Evolutionary conservation across 495 filamentous ascomycete species (phyloP).

Genomic region (Penicillium pulvis): DNA sequence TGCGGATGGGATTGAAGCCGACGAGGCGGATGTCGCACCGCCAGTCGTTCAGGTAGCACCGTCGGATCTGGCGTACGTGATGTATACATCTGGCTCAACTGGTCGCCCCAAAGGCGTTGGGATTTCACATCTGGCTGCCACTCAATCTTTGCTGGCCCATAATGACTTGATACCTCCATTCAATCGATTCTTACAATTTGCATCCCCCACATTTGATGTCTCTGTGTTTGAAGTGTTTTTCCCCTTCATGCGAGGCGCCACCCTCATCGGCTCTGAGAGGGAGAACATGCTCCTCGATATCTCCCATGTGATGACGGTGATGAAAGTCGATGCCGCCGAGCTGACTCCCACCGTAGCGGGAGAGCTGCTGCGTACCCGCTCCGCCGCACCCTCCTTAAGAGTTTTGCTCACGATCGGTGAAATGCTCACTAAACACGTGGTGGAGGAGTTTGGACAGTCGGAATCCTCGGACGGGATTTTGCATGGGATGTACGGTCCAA

Average conservation of each 20-base stretch:
- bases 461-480: constrained; percentile 51
- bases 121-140: constrained; percentile 73
- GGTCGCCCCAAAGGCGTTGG: constrained; percentile 86
- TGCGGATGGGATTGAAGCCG: constrained; percentile 26
- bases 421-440: constrained; percentile 73
- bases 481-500: constrained; percentile 87
- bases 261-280: constrained; percentile 68
- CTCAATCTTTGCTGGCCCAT: constrained; percentile 77
- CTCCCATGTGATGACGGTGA: constrained; percentile 57
- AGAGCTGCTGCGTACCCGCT: constrained; percentile 62
- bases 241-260: constrained; percentile 67
- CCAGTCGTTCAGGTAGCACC: constrained; percentile 11
- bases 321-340: constrained; percentile 78
- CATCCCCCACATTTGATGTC: constrained; percentile 84
- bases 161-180: constrained; percentile 72
- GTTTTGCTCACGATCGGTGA: constrained; percentile 82
- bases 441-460: constrained; percentile 68
- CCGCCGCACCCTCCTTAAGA: constrained; percentile 60
- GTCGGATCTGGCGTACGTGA: constrained; percentile 73
- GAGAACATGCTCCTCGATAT: constrained; percentile 69
- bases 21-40: constrained; percentile 6
- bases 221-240: constrained; percentile 91
- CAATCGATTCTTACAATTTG: constrained; percentile 80
- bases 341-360: constrained; percentile 80
- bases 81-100: constrained; percentile 90